Base-by-base conservation (phyloP, 139 green algal genomes). In the Chlamydomonas sp. region DNA sequence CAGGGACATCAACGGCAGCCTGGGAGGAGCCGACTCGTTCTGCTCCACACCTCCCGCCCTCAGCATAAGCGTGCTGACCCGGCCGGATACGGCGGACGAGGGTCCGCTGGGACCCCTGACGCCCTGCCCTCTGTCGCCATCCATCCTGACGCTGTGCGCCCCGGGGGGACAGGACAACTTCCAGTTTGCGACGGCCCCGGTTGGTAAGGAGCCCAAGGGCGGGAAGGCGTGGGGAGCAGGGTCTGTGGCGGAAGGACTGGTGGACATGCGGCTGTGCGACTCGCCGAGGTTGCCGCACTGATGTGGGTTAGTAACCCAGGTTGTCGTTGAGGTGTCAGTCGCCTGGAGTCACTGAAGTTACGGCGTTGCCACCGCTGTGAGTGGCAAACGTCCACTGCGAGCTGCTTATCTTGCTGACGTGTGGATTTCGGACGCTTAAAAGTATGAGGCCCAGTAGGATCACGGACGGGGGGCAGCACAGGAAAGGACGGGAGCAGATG, bases 141-240 rank as follows among this genome's bases (percentile, higher is more conserved):
- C 85, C 16, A 87, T 92, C n/a, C 85, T 92, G 5, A 92, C 89
- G 17, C 17, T 92, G 15, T 90, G 85, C 63, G 80, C 67, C 17
- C 59, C 59, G 6, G 68, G 77, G 0, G 72, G 72, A 3, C 31
- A 63, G 20, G 83, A 87, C 14, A 73, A 87, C 31, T 87, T 87
- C 20, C 62, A 59, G 20, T 78, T 78, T 57, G 49, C 31, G 49
- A 12, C 5, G 14, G 10, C 10, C 10, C 3, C 12, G 8, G 1
- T 8, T 8, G 49, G 7, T 8, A 20, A 3, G 74, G 49, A 10
- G 5, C 4, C 61, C 57, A 68, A 60, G 16, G 57, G 68, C 14
- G 10, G 20, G 14, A 5, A 49, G 31, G 31, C 31, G 31, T 49
- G 31, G 31, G 31, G 31, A 49, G 31, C 31, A 49, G 31, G 31